Conservation (phyloP, 2,329 filamentous ascomycete genomes). For the Sclerotinia subarctica region DNA sequence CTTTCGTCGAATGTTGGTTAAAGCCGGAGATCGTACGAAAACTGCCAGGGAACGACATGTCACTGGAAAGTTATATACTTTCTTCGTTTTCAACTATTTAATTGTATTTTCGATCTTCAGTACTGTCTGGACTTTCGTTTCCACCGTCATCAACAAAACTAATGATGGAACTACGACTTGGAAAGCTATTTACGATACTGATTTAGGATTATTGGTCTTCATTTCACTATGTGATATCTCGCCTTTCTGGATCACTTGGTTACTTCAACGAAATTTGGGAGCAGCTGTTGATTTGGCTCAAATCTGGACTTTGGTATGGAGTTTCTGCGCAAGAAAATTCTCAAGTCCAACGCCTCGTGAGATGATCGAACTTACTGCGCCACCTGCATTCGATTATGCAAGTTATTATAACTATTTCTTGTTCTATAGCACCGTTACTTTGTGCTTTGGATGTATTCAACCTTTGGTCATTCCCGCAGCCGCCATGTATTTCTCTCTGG, state of each 20-base stretch:
- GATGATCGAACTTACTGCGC: conserved; percentile 88
- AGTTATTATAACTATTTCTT: conserved; percentile 98
- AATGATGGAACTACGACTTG: conserved; percentile 59
- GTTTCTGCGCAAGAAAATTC: conserved; percentile 81
- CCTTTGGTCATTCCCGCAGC: conserved; percentile 83
- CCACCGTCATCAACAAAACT: conserved; percentile 59
- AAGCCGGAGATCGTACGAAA: conserved; percentile 86
- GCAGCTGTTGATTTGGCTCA: conserved; percentile 93
- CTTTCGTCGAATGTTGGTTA: conserved; percentile 81
- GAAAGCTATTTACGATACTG: conserved; percentile 62
- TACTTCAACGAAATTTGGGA: conserved; percentile 88
- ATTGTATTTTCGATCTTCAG: conserved; percentile 92
- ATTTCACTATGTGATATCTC: conserved; percentile 77
- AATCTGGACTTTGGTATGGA: conserved; percentile 76
- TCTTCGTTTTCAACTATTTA: conserved; percentile 97
- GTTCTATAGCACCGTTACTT: conserved; percentile 85
- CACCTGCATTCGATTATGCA: conserved; percentile 89
- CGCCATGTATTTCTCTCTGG: conserved; percentile 83
- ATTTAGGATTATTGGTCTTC: conserved; percentile 65
- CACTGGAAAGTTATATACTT: conserved; percentile 82
- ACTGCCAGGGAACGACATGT: conserved; percentile 90
- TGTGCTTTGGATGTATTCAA: conserved; percentile 82
- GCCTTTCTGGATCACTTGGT: conserved; percentile 90
- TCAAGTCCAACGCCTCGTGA: conserved; percentile 84
- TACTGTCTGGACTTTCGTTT: conserved; percentile 71